Conservation (phyloP, 371 early-diverging fungal species). For the Apophysomyces variabilis region DNA sequence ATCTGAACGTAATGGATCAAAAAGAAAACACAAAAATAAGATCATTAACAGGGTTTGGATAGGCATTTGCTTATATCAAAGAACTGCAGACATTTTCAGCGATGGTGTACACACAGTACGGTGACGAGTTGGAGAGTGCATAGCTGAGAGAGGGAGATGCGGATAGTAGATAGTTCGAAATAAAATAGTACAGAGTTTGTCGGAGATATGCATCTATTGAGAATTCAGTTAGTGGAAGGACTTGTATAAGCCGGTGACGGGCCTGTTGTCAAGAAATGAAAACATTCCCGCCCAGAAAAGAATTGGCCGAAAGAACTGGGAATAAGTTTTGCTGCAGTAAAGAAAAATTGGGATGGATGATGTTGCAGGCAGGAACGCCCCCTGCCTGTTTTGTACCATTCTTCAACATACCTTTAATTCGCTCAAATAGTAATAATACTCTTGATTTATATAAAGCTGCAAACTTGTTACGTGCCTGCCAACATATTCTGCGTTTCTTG, state of each 20-base stretch:
- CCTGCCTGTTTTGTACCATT: conserved; percentile 6
- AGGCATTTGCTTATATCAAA: conserved; percentile 69
- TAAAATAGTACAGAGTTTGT: background rate
- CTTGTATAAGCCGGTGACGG: background rate
- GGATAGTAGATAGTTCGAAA: conserved; percentile 2
- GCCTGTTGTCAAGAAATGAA: conserved; percentile 3
- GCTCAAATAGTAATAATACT: background rate
- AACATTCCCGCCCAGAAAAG: conserved; percentile 6
- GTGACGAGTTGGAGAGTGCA: conserved; percentile 32
- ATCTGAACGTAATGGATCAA: conserved; percentile 65
- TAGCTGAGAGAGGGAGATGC: background rate
- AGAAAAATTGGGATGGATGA: background rate
- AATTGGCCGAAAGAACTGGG: background rate
- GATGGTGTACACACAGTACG: conserved; percentile 72
- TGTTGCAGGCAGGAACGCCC: background rate
- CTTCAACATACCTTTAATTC: conserved; percentile 3
- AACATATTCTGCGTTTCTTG: background rate
- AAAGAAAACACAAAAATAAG: background rate
- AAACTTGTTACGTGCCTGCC: conserved; percentile 1
- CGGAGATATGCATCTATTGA: conserved; percentile 3
- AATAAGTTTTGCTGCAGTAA: background rate
- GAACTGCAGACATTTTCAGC: conserved; percentile 78
- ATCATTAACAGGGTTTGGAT: background rate
- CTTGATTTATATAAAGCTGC: conserved; percentile 2
- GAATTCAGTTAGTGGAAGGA: background rate